Evolutionary conservation across 768 basidiomycete genomes (phyloP).

Genomic region (Amyloporia xantha): DNA sequence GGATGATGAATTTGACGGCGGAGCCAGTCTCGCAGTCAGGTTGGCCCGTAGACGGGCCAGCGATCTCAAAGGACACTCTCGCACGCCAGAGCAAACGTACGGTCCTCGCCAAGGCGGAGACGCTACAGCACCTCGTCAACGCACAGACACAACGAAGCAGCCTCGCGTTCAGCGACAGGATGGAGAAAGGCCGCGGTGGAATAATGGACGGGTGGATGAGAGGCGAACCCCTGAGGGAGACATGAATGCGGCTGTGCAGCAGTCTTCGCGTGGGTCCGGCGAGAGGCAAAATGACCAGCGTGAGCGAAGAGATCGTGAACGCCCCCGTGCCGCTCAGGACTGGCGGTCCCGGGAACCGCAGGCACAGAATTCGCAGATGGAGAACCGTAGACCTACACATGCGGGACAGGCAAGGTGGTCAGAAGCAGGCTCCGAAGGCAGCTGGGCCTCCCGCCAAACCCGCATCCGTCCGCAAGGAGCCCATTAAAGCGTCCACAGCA

Average conservation of each 20-base stretch:
- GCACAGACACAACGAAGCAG: too few relatives aligned
- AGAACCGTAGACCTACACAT: too few relatives aligned
- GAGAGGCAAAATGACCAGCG: neutral
- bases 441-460: too few relatives aligned
- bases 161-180: neutral
- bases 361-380: too few relatives aligned
- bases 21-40: neutral
- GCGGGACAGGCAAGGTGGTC: neutral
- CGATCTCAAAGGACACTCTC: too few relatives aligned
- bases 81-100: neutral
- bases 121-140: too few relatives aligned
- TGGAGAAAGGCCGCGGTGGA: neutral
- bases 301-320: neutral
- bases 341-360: neutral
- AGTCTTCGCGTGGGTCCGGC: neutral
- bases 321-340: neutral
- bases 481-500: neutral
- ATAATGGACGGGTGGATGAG: neutral
- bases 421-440: neutral
- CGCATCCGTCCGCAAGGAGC: too few relatives aligned
- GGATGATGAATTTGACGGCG: slow-evolving; percentile 4
- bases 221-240: neutral
- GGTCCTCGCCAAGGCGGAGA: neutral
- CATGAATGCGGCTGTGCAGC: neutral
- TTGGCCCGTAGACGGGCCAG: slow-evolving; percentile 1